Percentiles rank a stretch among this genome's conserved stretches.
Evolutionary conservation across 768 basidiomycete genomes (phyloP).

Genomic region (Boletus patriciae): DNA sequence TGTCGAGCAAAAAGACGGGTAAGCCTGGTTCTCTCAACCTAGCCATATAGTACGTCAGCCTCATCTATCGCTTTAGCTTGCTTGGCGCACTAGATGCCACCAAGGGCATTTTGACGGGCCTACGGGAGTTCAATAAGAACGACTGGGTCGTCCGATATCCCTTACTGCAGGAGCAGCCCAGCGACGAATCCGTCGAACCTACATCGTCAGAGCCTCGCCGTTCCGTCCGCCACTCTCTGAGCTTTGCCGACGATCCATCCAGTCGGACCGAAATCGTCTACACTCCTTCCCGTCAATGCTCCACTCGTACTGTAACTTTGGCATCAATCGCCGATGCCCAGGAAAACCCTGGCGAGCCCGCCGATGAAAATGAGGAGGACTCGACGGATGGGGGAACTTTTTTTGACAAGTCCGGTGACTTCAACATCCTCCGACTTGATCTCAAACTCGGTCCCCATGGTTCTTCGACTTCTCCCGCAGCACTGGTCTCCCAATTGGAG

Average conservation of each 20-base stretch:
- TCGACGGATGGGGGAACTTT: constrained; percentile 36
- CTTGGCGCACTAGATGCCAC: constrained; percentile 76
- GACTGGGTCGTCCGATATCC: constrained; percentile 93
- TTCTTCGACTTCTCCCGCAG: constrained; percentile 57
- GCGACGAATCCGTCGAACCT: constrained; percentile 27
- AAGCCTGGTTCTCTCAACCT: constrained; percentile 23
- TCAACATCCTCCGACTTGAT: constrained; percentile 89
- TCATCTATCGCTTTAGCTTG: constrained; percentile 36
- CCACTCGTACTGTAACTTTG: constrained; percentile 61
- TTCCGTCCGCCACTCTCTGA: constrained; percentile 65
- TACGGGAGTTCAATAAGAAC: constrained; percentile 79
- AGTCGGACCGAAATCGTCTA: constrained; percentile 66
- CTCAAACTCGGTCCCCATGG: constrained; percentile 83
- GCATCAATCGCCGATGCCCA: constrained; percentile 49
- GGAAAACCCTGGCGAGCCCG: constrained; percentile 26
- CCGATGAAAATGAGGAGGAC: constrained; percentile 23
- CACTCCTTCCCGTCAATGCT: constrained; percentile 45
- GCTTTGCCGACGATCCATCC: constrained; percentile 82
- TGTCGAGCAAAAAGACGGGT: constrained; percentile 76
- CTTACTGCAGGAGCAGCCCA: constrained; percentile 53
- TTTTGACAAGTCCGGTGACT: constrained; percentile 54
- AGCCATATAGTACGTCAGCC: background rate
- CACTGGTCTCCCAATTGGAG: constrained; percentile 89
- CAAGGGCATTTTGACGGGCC: constrained; percentile 61
- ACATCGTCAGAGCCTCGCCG: constrained; percentile 35